Conservation (phyloP, 148 eudicot species). For the Talinum fruticosum region DNA sequence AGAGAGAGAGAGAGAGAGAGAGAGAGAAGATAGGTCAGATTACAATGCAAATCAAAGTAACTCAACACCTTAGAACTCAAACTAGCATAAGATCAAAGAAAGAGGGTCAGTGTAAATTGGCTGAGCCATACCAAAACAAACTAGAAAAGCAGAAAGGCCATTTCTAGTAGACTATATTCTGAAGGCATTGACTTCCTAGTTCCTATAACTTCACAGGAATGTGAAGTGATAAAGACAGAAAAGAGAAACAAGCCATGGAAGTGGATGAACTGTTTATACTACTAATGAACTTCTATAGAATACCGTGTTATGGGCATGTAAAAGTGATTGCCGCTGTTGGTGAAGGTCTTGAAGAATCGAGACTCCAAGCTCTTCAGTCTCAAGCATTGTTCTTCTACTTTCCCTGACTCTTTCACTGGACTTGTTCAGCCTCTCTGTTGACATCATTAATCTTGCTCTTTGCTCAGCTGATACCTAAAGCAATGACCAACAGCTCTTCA, state of each 20-base stretch:
- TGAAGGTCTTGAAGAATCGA: constrained; percentile 56
- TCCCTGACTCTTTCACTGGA: constrained; percentile 56
- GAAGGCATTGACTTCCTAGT: neutral
- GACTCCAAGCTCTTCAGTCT: constrained; percentile 61
- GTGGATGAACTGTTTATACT: neutral
- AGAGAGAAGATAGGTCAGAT: no score
- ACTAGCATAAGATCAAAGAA: no score
- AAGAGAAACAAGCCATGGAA: neutral
- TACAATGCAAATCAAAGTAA: neutral
- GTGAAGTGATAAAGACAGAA: no score
- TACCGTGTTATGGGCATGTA: constrained; percentile 55
- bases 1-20: no score
- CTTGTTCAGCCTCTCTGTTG: constrained; percentile 59
- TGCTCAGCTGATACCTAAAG: constrained; percentile 62
- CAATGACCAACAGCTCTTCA: constrained; percentile 8
- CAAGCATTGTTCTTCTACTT: constrained; percentile 55
- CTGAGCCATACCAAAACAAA: no score
- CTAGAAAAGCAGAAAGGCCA: neutral
- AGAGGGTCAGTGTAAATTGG: no score
- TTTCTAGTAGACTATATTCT: neutral
- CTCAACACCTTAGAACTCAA: no score
- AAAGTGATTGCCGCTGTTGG: constrained; percentile 53
- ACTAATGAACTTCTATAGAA: neutral
- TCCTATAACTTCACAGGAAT: neutral
- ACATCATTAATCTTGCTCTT: constrained; percentile 48